Base-by-base conservation (phyloP, 257 asterid species). In the Solanum chiquidenum region DNA sequence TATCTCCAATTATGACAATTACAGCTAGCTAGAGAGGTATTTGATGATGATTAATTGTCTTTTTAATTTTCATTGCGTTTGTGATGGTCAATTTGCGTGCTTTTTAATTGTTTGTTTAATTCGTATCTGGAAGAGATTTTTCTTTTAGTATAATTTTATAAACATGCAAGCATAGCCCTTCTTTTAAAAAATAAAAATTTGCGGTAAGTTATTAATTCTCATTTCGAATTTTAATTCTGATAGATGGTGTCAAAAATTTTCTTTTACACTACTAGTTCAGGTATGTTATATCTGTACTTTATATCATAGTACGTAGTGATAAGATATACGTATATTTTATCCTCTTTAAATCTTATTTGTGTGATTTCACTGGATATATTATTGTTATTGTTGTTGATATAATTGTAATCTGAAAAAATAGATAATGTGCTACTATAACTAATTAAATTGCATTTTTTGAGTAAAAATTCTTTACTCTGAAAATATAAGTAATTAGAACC, bases 281-380 rank as follows among this genome's bases (percentile, higher is more conserved):
- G 14, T 60, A 23, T 23, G 6, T 23, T 23, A 60, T 60, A 60
- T 60, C 29, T 4, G 14, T 23, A 60, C 29, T 23, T 4, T 11
- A 12, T 64, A 64, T 62, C 16, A n/a, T 62, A 62, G 12, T 25
- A 5, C 7, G 6, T n/a, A 62, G 31, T 18, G 5, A 0, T 20
- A 20, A 58, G 4, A 20, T 58, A 2, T 42, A 7, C 11, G 5
- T 58, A 58, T 20, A 20, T 7, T 58, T 9, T 60, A 60, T 9
- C 14, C 31, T 62, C 2, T 10, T 4, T 5, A n/a, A 62, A 62
- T 10, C 6, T 62, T 25, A 62, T 0, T 62, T 62, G 1, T 62
- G 0, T 4, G 1, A n/a, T 4, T 62, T 10, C 1, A n/a, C 2
- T 4, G 3, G 1, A n/a, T 62, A n/a, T 1, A 5, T 60, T 23